Base-by-base conservation (phyloP, 371 early-diverging fungal genomes). In the Coemansia linderi region DNA sequence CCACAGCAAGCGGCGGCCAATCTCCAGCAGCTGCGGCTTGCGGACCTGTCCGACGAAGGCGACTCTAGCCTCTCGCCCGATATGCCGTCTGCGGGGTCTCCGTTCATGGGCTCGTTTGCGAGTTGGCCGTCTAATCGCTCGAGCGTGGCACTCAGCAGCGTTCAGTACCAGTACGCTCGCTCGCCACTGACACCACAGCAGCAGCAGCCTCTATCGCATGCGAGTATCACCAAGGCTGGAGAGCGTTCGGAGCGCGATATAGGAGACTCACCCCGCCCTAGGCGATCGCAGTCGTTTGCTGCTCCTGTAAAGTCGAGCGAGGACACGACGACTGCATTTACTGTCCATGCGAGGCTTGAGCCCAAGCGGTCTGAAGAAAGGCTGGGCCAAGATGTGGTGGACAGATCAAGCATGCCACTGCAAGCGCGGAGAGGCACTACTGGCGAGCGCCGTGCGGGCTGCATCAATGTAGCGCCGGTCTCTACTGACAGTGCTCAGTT, bases 211-310 rank as follows among this genome's bases (percentile, higher is more conserved):
- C 29, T n/a, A 33, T 37, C 15, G 19, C 58, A 58, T 33, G 58
- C 7, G 31, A 19, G 63, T 50, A 48, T 37, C 1, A 24, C 37
- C 13, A 50, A 13, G 4, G 15, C 37, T 0, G 15, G n/a, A 61
- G 63, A 46, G 13, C 37, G n/a, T 36, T 39, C 46, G 63, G 63
- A 15, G 4, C 37, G 15, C 8, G 56, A 8, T 17, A 17, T 12
- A 24, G n/a, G 22, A 13, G 12, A 8, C 22, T 33, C 70, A 6
- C 40, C 73, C 9, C 73, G 76, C 19, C 65, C 73, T 4, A 73
- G 77, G 40, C 73, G 77, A 19, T 77, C 77, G 29, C 41, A 66
- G 66, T 77, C 77, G 59, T 73, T 77, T 68, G 66, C 56, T 24
- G 68, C 24, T 22, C 50, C 50, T 24, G 50, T 50, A 50, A 50